Evolutionary conservation across 2,329 filamentous ascomycete genomes (phyloP).

Genomic region (Hypoxylon rubiginosum): DNA sequence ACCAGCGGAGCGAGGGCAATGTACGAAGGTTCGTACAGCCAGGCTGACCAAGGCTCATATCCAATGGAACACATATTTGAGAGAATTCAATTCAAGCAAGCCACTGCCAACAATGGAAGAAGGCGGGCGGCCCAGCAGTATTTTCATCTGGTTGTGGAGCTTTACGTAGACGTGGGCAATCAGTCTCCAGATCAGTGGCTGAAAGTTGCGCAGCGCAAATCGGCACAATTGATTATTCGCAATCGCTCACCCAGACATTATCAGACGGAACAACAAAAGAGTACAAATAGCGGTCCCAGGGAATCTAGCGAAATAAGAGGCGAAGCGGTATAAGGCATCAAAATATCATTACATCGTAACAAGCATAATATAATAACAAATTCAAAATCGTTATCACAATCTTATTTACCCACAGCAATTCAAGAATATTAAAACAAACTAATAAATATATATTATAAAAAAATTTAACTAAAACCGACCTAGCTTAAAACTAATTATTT

Average conservation of each 20-base stretch:
- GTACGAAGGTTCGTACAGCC: slow-evolving; percentile 58
- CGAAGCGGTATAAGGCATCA: too few species aligned
- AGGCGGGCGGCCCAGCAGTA: slow-evolving; percentile 90
- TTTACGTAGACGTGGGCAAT: slow-evolving; percentile 76
- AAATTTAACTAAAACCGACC: too few species aligned
- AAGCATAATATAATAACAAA: too few species aligned
- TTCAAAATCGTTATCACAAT: too few species aligned
- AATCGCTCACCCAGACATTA: slow-evolving; percentile 87
- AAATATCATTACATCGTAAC: too few species aligned
- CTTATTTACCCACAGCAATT: too few species aligned
- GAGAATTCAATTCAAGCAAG: slow-evolving; percentile 93
- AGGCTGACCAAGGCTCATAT: slow-evolving; percentile 52
- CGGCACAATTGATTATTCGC: slow-evolving; percentile 87
- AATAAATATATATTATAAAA: too few species aligned
- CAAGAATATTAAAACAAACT: too few species aligned
- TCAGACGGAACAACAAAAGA: slow-evolving; percentile 76
- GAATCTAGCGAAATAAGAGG: too few species aligned
- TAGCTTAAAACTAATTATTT: too few species aligned
- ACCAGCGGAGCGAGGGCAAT: slow-evolving; percentile 52
- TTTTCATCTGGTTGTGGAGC: slow-evolving; percentile 88
- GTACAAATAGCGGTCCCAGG: slow-evolving; percentile 64
- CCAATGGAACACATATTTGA: slow-evolving; percentile 78
- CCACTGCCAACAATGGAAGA: slow-evolving; percentile 94
- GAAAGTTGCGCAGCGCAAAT: slow-evolving; percentile 79
- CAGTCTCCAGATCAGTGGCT: slow-evolving; percentile 69